Evolutionary conservation across 129 eudicot genomes (phyloP).

Genomic region (Erigeron canadensis): DNA sequence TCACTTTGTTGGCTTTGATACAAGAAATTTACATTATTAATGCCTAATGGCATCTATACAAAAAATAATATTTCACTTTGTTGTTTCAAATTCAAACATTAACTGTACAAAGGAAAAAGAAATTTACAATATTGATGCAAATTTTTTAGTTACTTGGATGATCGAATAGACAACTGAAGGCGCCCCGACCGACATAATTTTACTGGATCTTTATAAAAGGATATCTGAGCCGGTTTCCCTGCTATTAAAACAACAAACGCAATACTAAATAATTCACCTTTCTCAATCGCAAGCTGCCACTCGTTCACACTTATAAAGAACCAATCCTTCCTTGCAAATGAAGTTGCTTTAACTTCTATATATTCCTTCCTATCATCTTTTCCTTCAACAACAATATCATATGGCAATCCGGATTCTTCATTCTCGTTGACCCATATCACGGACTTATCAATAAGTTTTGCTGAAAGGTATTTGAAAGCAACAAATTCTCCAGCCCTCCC

Average conservation of each 20-base stretch:
- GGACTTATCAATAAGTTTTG: constrained; percentile 25
- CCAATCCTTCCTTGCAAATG: constrained; percentile 57
- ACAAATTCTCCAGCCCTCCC: constrained; percentile 66
- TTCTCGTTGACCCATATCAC: constrained; percentile 71
- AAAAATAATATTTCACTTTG: too few relatives aligned
- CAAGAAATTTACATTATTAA: too few relatives aligned
- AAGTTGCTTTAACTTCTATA: constrained; percentile 74
- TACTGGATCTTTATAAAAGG: constrained; percentile 54
- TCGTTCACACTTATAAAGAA: constrained; percentile 52
- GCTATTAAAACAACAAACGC: constrained; percentile 51
- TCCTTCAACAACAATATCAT: constrained; percentile 50
- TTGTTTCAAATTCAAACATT: too few relatives aligned
- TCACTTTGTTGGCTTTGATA: too few relatives aligned
- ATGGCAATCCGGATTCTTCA: constrained; percentile 67
- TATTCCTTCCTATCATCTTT: constrained; percentile 49
- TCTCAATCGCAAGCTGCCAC: constrained; percentile 71
- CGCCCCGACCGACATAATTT: constrained; percentile 52
- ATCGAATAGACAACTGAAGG: constrained; percentile 53
- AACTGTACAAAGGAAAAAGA: too few relatives aligned
- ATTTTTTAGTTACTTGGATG: constrained; percentile 36
- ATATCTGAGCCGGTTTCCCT: constrained; percentile 42
- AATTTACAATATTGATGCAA: too few relatives aligned
- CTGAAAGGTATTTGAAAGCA: constrained; percentile 48
- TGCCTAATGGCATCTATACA: too few relatives aligned
- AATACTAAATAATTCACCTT: constrained; percentile 70